Evolutionary conservation across 169 alveolate genomes (phyloP).

Genomic region (Babesia bovis): DNA sequence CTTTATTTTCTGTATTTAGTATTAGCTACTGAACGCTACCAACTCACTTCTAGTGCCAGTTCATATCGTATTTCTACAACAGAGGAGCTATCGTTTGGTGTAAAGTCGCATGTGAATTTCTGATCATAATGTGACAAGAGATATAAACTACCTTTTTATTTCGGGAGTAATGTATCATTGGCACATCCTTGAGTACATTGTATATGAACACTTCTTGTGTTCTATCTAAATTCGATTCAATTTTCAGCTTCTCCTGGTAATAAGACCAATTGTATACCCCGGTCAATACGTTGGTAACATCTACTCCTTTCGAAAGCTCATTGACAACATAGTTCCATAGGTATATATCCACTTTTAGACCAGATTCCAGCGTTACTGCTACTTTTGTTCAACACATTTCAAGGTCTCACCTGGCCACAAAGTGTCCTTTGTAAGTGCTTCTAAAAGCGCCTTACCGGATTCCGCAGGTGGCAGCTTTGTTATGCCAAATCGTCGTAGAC

Average conservation of each 20-base stretch:
- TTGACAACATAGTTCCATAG: slow-evolving; percentile 14
- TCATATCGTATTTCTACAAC: slow-evolving; percentile 66
- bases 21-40: too few species aligned
- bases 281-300: background rate
- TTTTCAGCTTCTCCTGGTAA: slow-evolving; percentile 1
- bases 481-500: slow-evolving; percentile 31
- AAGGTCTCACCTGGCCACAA: background rate
- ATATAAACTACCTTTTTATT: slow-evolving; percentile 42
- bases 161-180: slow-evolving; percentile 25
- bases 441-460: background rate
- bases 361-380: slow-evolving; percentile 14
- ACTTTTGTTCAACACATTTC: too few species aligned
- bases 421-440: background rate
- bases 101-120: slow-evolving; percentile 58
- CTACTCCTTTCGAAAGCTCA: background rate
- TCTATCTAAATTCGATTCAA: background rate
- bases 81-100: slow-evolving; percentile 15
- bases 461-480: background rate
- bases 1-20: background rate
- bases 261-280: background rate
- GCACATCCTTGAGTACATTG: slow-evolving; percentile 61
- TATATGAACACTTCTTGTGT: slow-evolving; percentile 60
- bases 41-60: slow-evolving; percentile 50
- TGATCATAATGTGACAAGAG: slow-evolving; percentile 26
- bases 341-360: slow-evolving; percentile 4